phyloP scores from a whole-genome alignment of 2,329 filamentous ascomycete species.

The Gyromitra esculenta region DNA sequence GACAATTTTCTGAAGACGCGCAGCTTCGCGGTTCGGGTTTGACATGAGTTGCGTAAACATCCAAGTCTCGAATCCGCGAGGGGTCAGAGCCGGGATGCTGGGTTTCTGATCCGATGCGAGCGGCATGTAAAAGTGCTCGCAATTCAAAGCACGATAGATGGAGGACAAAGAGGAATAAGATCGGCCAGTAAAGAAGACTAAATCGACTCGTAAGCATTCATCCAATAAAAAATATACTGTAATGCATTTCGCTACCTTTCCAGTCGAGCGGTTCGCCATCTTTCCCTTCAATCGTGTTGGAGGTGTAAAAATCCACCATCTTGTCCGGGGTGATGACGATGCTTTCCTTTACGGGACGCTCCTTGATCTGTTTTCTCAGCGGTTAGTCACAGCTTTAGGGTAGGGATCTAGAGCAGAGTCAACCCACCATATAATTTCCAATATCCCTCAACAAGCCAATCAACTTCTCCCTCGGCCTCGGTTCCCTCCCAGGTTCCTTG shows the following conservation, averaged over 20 bases:
- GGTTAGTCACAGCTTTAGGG: conserved; percentile 2
- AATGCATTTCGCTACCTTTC: conserved; percentile 49
- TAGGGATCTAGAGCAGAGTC: neutral
- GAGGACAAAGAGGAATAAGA: conserved; percentile 54
- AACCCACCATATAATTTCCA: conserved; percentile 56
- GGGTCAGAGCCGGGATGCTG: conserved; percentile 56
- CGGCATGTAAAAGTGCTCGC: conserved; percentile 57
- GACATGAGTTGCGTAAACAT: conserved; percentile 58
- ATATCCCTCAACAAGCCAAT: conserved; percentile 55
- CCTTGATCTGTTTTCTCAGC: conserved; percentile 54
- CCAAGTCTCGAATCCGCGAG: conserved; percentile 57
- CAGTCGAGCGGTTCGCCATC: conserved; percentile 56
- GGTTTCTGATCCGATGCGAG: conserved; percentile 54
- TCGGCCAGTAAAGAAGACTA: conserved; percentile 56
- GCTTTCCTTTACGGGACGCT: conserved; percentile 56
- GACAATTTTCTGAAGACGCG: conserved; percentile 55
- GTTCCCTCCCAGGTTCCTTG: conserved; percentile 45
- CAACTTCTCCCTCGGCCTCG: conserved; percentile 54
- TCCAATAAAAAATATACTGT: neutral
- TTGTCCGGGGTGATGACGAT: conserved; percentile 57
- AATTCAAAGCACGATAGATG: conserved; percentile 57
- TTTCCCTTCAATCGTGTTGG: conserved; percentile 48
- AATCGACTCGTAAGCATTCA: neutral
- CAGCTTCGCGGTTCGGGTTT: conserved; percentile 54
- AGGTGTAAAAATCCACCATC: conserved; percentile 57